Base-by-base conservation (phyloP, 1,284 basidiomycete species). In the Anthracocystis walkeri region DNA sequence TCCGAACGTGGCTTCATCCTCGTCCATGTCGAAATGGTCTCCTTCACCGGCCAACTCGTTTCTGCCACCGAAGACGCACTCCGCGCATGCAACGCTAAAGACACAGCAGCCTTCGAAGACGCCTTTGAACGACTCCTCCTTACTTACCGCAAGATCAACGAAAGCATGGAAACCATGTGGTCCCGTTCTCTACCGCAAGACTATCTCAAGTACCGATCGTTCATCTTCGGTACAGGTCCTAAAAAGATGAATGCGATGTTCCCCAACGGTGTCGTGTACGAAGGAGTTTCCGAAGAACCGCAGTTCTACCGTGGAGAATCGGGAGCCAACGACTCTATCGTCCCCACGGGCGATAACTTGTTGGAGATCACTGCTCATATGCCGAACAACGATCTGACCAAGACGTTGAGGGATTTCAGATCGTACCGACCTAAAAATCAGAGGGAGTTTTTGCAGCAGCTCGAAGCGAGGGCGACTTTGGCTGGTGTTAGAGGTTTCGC, bases 151-250 rank as follows among this genome's bases (percentile, higher is more conserved):
- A 68, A 78, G 55, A 84, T 84, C 71, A 80, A 84, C 51, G 41
- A 52, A 18, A 48, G 56, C 16, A 84, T 84, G 83, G 81, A 83
- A 54, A 82, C 76, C 31, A 84, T 84, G 83, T 84, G 83, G 83
- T 11, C 11, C 6, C 67, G 80, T 8, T 70, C 63, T 1, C 58
- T 77, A 3, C 75, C 77, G 2, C 23, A 48, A 2, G 83, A 84
- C 51, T 84, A 84, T 45, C 74, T 82, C 50, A 79, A 75, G 49
- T 83, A 83, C 67, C 72, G 83, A 8, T 65, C 69, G 38, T 84
- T 84, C 63, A 84, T 84, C 70, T 84, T 83, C 41, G 83, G 83
- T 18, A 79, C 77, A 2, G 82, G 74, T 12, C 82, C 82, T 8
- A 76, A 79, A 54, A 77, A 82, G 58, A 65, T 65, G 56, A 84